Conservation (phyloP, 306 rosid species). For the Fagus sylvatica region DNA sequence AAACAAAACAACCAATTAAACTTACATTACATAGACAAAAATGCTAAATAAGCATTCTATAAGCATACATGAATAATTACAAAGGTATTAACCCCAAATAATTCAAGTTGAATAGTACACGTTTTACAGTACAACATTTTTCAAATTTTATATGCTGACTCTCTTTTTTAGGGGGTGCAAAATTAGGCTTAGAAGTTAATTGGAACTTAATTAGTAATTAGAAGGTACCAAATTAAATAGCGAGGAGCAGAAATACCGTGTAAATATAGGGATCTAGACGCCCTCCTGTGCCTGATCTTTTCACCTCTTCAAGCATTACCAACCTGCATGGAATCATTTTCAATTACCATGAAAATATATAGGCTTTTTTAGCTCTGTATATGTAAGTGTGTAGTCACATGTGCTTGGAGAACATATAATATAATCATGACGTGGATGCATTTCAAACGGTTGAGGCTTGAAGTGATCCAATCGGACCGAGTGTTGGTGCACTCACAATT, state of each 20-base stretch:
- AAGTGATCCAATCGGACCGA: neutral
- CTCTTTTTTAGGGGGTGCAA: neutral
- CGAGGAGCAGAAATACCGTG: constrained; percentile 33
- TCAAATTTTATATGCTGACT: neutral
- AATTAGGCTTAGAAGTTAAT: neutral
- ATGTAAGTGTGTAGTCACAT: too few relatives aligned
- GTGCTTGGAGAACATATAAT: too few relatives aligned
- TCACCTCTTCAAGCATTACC: constrained; percentile 52
- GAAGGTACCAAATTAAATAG: neutral
- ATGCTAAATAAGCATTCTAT: neutral
- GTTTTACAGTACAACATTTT: neutral
- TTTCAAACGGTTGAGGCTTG: constrained; percentile 7
- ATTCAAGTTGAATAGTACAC: neutral
- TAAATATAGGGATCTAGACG: constrained; percentile 66
- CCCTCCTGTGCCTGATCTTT: constrained; percentile 69
- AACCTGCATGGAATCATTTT: constrained; percentile 35
- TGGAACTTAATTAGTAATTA: too few relatives aligned
- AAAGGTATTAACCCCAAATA: neutral
- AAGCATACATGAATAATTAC: neutral
- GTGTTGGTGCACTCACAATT: neutral
- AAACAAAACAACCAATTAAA: neutral
- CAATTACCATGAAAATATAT: neutral
- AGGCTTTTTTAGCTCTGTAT: too few relatives aligned
- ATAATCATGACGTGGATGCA: too few relatives aligned
- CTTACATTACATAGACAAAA: neutral